Evolutionary conservation across 352 stramenopile genomes (phyloP), one percentile per base, ranked within the genome.

Genomic region (Pythium phragmitis): DNA sequence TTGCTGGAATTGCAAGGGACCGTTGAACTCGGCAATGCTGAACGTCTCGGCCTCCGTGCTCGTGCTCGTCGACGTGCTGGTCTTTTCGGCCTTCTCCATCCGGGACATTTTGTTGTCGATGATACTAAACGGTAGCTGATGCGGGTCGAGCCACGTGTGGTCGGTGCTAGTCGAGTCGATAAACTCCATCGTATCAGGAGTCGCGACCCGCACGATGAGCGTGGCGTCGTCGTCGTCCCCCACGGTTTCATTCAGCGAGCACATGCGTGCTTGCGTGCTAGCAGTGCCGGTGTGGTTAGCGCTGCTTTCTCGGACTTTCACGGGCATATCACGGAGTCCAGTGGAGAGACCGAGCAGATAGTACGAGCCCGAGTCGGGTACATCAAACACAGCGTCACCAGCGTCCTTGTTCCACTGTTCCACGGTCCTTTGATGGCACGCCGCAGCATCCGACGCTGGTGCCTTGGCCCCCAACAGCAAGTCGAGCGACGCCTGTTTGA

Each of bases 71-170:
- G 28, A 12, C 33, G 26, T 30, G 26, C 26, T 30, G 4, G 26
- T 30, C 26, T 57, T 39, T 21, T 19, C 19, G 19, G 26, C 46
- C 26, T 43, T 52, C 6, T n/a, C 16, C 37, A 51, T 60, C 28
- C 48, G 57, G 33, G 16, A 34, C 7, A 48, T 28, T 19, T 51
- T 64, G 12, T 3, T 50, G 4, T 42, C 49, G 23, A 63, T 37
- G n/a, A 67, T 57, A 21, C 57, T 59, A 23, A 33, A 23, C 17
- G 65, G 51, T 6, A 68, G n/a, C 0, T 37, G 1, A 28, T 69
- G 62, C 23, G 62, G 62, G 48, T 67, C 36, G 14, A 50, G 57
- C 65, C 65, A 72, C 43, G 65, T 72, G 60, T 73, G 67, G 8
- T 66, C 67, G 17, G 37, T 23, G 39, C 60, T 69, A 21, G 54